Base-by-base conservation (phyloP, 2,329 filamentous ascomycete genomes). In the Coleophoma cylindrospora region DNA sequence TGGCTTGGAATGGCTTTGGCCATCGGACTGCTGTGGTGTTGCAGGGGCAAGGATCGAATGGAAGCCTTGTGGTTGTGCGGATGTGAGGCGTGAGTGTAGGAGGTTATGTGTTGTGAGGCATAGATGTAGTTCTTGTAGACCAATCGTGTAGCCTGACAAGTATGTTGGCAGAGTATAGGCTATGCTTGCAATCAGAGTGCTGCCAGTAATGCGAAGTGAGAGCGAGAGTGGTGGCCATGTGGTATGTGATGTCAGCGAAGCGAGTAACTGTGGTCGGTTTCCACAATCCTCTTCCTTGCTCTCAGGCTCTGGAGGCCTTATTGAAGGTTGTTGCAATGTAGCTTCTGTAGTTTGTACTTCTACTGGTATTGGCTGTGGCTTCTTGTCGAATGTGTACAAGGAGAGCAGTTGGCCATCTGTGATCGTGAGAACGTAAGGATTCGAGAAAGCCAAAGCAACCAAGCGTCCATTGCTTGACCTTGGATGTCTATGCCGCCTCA, bases 81-180 rank as follows among this genome's bases (percentile, higher is more conserved):
- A 74, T 14, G 76, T 69, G 3, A 79, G 58, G 7, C 76, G 72
- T 3, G 76, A 79, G 34, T 70, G 67, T 1, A 74, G 59, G 0
- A 80, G 64, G 9, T 41, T 47, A 12, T 54, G 55, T 6, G 60
- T 60, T 3, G 43, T 47, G 14, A 54, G 54, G 2, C 61, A 61
- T 22, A 95, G 76, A 51, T 86, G 83, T 40, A 96, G 73, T 66
- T 96, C 92, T 66, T 97, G 92, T n/a, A 97, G 81, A 2, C 91
- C 91, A 14, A 96, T 79, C 8, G 87, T 91, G 89, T 91, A 96
- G 27, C 91, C 91, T 40, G 83, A 83, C 3, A 85, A 75, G 58
- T 84, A 81, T 2, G 87, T 87, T 14, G 86, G 84, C 56, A 95
- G 83, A 0, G 89, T 88, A 65, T 95, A 96, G 1, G 89, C 91